phyloP scores from a whole-genome alignment of 805 yeast species.

The Nakazawaea wyomingensis region DNA sequence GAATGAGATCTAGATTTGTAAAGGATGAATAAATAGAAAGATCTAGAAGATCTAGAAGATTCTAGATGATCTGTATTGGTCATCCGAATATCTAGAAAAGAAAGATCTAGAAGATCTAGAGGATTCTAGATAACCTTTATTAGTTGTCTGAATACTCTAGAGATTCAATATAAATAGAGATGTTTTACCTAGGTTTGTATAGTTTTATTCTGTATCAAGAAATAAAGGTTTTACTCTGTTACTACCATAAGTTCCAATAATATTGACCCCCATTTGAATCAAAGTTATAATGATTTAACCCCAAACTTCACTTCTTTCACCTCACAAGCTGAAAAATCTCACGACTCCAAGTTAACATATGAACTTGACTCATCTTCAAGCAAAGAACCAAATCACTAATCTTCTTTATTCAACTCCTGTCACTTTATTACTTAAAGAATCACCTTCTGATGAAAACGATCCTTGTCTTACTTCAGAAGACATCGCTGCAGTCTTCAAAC shows the following conservation, averaged over 20 bases:
- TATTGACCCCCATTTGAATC: neutral
- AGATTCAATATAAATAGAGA: neutral
- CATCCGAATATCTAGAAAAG: neutral
- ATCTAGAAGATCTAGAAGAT: neutral
- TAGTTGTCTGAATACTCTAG: neutral
- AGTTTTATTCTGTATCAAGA: neutral
- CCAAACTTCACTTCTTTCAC: neutral
- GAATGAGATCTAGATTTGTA: neutral
- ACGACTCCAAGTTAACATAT: no score
- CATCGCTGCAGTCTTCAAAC: no score
- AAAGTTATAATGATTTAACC: neutral
- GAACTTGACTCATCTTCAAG: no score
- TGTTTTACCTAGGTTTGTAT: neutral
- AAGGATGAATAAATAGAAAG: neutral
- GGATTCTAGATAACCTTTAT: neutral
- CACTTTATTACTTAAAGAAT: no score
- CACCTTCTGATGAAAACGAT: no score
- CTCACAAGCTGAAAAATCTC: no score
- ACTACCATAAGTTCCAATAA: neutral
- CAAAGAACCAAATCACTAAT: no score
- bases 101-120: neutral
- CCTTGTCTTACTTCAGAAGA: no score
- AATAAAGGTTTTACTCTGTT: neutral
- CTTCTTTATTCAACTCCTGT: no score
- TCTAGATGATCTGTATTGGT: neutral